Conservation (phyloP, 2,329 filamentous ascomycete species). For the Neonectria faginata region DNA sequence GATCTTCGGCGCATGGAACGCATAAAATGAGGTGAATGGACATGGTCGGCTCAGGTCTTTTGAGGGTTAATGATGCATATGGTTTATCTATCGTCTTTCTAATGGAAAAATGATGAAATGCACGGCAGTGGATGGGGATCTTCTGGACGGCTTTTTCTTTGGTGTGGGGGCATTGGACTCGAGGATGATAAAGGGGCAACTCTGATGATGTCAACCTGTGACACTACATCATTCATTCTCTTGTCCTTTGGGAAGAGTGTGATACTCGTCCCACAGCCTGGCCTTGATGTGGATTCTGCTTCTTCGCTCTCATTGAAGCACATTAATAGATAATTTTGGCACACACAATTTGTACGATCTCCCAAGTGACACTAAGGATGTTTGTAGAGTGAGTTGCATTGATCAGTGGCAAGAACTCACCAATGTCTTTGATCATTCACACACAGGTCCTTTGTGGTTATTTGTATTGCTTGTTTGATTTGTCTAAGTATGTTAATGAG, state of each 20-base stretch:
- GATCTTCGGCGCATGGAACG: slow-evolving; percentile 46
- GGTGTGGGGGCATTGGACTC: slow-evolving; percentile 28
- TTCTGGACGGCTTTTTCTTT: slow-evolving; percentile 35
- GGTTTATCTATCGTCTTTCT: slow-evolving; percentile 50
- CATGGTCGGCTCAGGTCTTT: slow-evolving; percentile 47
- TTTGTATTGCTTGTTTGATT: slow-evolving; percentile 27
- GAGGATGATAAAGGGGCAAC: slow-evolving; percentile 27
- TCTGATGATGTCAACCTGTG: slow-evolving; percentile 25
- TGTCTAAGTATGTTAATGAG: not conserved
- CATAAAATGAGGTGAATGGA: slow-evolving; percentile 46
- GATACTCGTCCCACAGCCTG: slow-evolving; percentile 43
- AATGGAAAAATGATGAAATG: slow-evolving; percentile 50
- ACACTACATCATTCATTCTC: slow-evolving; percentile 21
- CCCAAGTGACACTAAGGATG: not conserved
- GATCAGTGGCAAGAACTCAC: not conserved
- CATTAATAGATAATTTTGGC: slow-evolving; percentile 49
- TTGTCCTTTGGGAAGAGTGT: slow-evolving; percentile 36
- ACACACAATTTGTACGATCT: not conserved
- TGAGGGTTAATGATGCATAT: slow-evolving; percentile 51
- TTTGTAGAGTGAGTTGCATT: not conserved
- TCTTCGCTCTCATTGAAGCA: slow-evolving; percentile 49
- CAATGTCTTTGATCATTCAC: not conserved
- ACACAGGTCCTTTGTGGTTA: not conserved
- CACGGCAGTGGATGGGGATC: slow-evolving; percentile 40
- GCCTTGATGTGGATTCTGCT: slow-evolving; percentile 40